Evolutionary conservation across 768 basidiomycete genomes (phyloP), one percentile per base, ranked within the genome.

Genomic region (Sarcomyxa edulis): DNA sequence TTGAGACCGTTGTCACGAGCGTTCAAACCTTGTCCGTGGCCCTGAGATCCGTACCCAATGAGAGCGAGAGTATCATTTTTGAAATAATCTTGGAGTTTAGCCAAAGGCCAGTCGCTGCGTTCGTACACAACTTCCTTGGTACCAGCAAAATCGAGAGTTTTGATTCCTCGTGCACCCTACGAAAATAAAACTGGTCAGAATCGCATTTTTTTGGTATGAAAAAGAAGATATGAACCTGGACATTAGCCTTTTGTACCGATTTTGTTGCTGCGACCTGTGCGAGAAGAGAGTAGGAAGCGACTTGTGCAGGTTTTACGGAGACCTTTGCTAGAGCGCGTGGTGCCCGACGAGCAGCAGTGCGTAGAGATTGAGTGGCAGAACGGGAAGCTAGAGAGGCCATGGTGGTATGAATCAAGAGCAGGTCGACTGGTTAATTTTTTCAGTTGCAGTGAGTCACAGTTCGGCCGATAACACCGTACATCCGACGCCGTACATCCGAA

Each of bases 11-110:
- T 95, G 76, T 98, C 96, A 52, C 96, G 92, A 40, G 96, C 95
- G 59, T 99, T 99, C 62, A 99, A 71, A 48, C 95, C 94, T 66
- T 98, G 96, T 14, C 96, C 96, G 63, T 98, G 96, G 28, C 95
- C 94, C 68, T 95, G 93, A 9, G 96, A 98, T 46, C 96, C 96
- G 59, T 99, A 98, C 43, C 96, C 96, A 53, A 98, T 98, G 66
- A 99, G 81, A 46, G 95, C 95, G 39, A 99, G 89, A 49, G 94
- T 97, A 66, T 99, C 96, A 59, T 98, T 87, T 69, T 98, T 98
- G 78, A 99, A 96, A 77, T 95, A 99, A 62, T 98, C 93, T 64
- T 98, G 95, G 58, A 99, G 83, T 70, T 90, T 98, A 45, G 91
- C 81, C 46, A 95, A 69, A 24, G 96, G 96, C 96, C 96, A 99